These are phyloP conservation scores for Xylaria sp. DNA, from an alignment of 2,329 filamentous ascomycete genomes.

Conservation along the genomic window DNA sequence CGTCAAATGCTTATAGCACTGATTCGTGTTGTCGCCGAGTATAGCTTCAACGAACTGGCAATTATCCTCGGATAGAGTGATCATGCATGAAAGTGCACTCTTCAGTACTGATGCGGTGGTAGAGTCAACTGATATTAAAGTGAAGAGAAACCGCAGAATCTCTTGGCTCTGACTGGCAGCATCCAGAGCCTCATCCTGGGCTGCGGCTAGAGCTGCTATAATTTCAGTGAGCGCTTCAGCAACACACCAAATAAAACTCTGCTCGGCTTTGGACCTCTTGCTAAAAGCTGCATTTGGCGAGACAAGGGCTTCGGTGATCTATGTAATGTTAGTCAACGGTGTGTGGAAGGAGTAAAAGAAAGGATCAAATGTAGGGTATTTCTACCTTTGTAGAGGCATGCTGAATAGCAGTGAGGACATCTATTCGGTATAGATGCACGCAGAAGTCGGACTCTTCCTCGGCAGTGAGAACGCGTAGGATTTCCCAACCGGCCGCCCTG, in stretches of 20 bases:
- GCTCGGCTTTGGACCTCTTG: constrained; percentile 63
- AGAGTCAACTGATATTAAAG: constrained; percentile 56
- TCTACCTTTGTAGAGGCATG: constrained; percentile 64
- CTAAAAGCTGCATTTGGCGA: constrained; percentile 55
- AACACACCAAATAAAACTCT: constrained; percentile 64
- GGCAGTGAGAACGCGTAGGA: constrained; percentile 68
- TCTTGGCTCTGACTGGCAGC: constrained; percentile 61
- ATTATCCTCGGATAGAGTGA: constrained; percentile 70
- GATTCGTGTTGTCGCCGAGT: constrained; percentile 58
- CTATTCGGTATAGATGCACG: constrained; percentile 70
- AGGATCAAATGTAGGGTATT: constrained; percentile 24
- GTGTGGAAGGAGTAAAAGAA: not conserved
- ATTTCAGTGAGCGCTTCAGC: constrained; percentile 64
- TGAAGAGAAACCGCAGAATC: constrained; percentile 65
- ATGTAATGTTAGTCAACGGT: constrained; percentile 10
- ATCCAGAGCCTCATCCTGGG: constrained; percentile 69
- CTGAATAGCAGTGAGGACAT: constrained; percentile 69
- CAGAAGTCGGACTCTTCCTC: constrained; percentile 75
- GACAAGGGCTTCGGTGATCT: constrained; percentile 58
- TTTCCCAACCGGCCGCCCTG: constrained; percentile 73
- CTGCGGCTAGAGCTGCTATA: constrained; percentile 64
- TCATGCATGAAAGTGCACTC: constrained; percentile 65
- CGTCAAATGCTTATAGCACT: constrained; percentile 61
- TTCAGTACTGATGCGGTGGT: constrained; percentile 57
- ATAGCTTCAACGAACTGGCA: constrained; percentile 62